Evolutionary conservation across 2,329 filamentous ascomycete genomes (phyloP), one percentile per base, ranked within the genome.

Genomic region (Botrytis hyacinthi): DNA sequence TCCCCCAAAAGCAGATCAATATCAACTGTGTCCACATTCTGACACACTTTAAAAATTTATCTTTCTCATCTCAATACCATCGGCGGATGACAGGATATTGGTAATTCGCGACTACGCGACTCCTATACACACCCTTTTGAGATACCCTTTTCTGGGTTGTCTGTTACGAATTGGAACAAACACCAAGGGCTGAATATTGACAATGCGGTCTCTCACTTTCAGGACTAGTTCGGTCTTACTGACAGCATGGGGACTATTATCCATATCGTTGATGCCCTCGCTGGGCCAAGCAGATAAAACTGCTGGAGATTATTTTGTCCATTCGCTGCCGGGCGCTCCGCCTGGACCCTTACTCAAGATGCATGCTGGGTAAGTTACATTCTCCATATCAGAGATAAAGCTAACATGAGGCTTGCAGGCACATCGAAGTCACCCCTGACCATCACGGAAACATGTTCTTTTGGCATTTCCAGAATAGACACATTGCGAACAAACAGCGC

Each of bases 401-500:
- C 46, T 57, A 57, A 69, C 48, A 65, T 29, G 26, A 57, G 44
- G 44, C 66, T 29, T 51, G 12, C 59, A 97, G 94, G 72, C 96
- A 99, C 84, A 92, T 99, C 82, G 95, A 98, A 84, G 88, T 99
- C 79, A 92, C 91, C 48, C 89, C 92, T 32, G 91, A 94, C 77
- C 89, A 92, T 82, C 94, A 98, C 81, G 95, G 94, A 78, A 97
- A 98, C 83, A 84, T 99, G 29, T 99, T 98, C 86, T 99, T 99
- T 86, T 99, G 96, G 96, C 93, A 98, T 80, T 98, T 93, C 81
- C 90, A 97, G 81, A 98, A 98, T 81, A 89, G 93, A 78, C 96
- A 99, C 82, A 97, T 99, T 78, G 95, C 94, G 73, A 93, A 98
- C 81, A 90, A 88, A 78, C 93, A 96, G 82, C 90, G 96, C 73